phyloP scores from a whole-genome alignment of 345 rosid genomes.

The Populus alba region DNA sequence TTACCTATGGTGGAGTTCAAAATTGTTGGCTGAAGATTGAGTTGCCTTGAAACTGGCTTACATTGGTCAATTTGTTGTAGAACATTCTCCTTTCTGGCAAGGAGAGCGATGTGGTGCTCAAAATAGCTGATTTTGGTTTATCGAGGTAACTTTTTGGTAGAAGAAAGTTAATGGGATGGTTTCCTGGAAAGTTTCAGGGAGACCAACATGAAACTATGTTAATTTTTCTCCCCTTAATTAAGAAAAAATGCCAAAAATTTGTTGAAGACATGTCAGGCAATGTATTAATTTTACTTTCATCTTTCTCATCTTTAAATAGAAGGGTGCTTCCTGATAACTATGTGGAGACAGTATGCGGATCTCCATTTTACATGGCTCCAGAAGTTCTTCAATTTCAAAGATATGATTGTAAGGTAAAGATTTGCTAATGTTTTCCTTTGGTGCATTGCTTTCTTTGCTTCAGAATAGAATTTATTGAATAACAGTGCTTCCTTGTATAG shows the following conservation, averaged over 20 bases:
- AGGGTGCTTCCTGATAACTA: conserved; percentile 38
- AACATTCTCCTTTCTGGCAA: conserved; percentile 52
- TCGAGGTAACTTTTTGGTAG: conserved; percentile 43
- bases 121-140: conserved; percentile 77
- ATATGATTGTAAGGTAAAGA: conserved; percentile 58
- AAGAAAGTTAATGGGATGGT: neutral
- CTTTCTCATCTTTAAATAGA: conserved; percentile 25
- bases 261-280: neutral
- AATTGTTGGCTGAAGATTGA: neutral
- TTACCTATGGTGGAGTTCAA: neutral
- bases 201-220: neutral
- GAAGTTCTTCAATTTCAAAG: conserved; percentile 64
- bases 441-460: neutral
- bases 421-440: neutral
- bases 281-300: neutral
- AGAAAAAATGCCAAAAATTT: neutral
- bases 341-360: conserved; percentile 57
- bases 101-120: conserved; percentile 47
- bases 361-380: conserved; percentile 73
- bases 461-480: conserved; percentile 2
- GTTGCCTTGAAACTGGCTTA: conserved; percentile 10
- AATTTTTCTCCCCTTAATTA: neutral
- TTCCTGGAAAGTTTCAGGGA: neutral
- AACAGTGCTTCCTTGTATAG: conserved; percentile 23
- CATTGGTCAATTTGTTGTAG: conserved; percentile 30